Evolutionary conservation across 331 rosid species (phyloP).

Genomic region (Pyracantha coccinea): DNA sequence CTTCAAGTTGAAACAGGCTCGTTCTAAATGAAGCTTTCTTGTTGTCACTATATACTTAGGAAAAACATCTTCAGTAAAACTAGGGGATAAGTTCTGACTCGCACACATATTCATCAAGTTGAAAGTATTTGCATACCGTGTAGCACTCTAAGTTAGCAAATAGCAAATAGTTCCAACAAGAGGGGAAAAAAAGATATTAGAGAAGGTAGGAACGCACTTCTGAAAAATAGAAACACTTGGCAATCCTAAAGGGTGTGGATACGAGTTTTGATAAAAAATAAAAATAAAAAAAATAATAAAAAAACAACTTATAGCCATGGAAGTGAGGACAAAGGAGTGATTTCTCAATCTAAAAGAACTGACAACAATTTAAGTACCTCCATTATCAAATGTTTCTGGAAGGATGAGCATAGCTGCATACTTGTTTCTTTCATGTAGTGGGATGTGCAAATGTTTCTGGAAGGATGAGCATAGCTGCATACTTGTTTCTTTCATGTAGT

Average conservation of each 20-base stretch:
- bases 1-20: neutral
- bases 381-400: slow-evolving; percentile 88
- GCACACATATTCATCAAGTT: neutral
- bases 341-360: neutral
- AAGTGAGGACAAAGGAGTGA: neutral
- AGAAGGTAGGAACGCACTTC: neutral
- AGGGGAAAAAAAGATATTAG: no score
- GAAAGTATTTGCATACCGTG: neutral
- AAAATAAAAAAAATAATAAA: no score
- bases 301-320: neutral
- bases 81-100: no score
- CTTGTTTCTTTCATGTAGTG: slow-evolving; percentile 62
- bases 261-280: neutral
- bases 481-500: slow-evolving; percentile 60
- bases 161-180: neutral
- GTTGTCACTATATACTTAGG: neutral
- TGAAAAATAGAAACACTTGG: neutral
- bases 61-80: no score
- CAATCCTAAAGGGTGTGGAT: neutral
- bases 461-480: slow-evolving; percentile 73
- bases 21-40: neutral
- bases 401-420: slow-evolving; percentile 76
- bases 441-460: slow-evolving; percentile 86
- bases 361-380: slow-evolving; percentile 37
- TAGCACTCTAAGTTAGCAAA: neutral